Evolutionary conservation across 2,329 filamentous ascomycete genomes (phyloP), one percentile per base, ranked within the genome.

Genomic region (Diaporthe ilicicola): DNA sequence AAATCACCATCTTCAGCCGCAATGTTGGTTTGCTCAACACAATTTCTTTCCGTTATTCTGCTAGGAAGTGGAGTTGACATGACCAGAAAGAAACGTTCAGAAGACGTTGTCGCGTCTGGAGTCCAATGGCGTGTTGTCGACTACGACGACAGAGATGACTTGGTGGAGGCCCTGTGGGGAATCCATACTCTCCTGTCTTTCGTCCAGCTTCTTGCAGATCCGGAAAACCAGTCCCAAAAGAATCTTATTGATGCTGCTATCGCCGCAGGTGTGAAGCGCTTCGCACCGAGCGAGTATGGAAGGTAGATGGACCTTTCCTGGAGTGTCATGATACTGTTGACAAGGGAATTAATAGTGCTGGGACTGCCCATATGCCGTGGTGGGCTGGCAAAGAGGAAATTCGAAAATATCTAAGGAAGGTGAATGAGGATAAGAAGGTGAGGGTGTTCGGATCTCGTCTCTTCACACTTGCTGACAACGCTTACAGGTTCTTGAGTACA

Each of bases 251-350:
- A 91, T 70, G 90, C 89, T 0, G 84, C 88, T 8, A 82, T 90
- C 48, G 80, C 81, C 12, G 70, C 70, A 13, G 54, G 62, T 6
- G 89, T 92, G 7, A 86, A 86, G 74, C 84, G 89, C 8, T 91
- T 90, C 76, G 84, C 91, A 1, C 89, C 90, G 1, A 88, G 87
- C 44, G 91, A 93, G 74, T 92, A 86, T 73, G 80, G 76, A 27
- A 79, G 78, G 84, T 86, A 71, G 77, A 22, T 8, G 7, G 37
- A 17, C 6, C 3, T 15, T 1, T 9, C 3, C 9, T 3, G 17
- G 13, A 9, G 22, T 4, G 12, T 3, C 32, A n/a, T 19, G 17
- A 27, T 37, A n/a, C n/a, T 8, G n/a, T 22, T 70, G 22, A 70
- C 56, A 8, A 29, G 15, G n/a, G 6, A 4, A 27, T 48, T 66